Conservation (phyloP, 768 basidiomycete species). For the Mycena galericulata region DNA sequence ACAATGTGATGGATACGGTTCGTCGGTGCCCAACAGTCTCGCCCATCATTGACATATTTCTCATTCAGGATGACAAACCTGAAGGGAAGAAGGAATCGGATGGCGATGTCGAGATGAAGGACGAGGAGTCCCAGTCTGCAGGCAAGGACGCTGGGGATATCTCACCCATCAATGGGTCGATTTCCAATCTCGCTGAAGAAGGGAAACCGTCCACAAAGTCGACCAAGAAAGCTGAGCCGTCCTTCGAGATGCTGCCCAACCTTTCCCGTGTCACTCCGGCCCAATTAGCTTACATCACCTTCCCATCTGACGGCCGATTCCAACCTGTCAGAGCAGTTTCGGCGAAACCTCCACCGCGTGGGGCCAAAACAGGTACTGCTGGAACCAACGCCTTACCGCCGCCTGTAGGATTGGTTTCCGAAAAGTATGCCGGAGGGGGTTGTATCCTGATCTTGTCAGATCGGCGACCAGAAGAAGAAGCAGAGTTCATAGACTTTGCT, state of each 20-base stretch:
- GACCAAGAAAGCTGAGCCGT: slow-evolving; percentile 79
- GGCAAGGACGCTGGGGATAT: slow-evolving; percentile 64
- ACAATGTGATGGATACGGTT: slow-evolving; percentile 86
- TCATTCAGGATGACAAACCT: slow-evolving; percentile 63
- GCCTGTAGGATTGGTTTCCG: slow-evolving; percentile 54
- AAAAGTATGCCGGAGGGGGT: slow-evolving; percentile 82
- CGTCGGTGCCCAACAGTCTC: slow-evolving; percentile 41
- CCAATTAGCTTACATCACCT: slow-evolving; percentile 87
- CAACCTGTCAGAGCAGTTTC: slow-evolving; percentile 90
- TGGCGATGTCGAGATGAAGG: slow-evolving; percentile 85
- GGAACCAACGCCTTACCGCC: slow-evolving; percentile 44
- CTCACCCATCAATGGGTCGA: slow-evolving; percentile 66
- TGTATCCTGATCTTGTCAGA: slow-evolving; percentile 91
- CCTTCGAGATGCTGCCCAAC: slow-evolving; percentile 82
- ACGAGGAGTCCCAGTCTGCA: slow-evolving; percentile 59
- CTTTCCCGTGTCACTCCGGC: slow-evolving; percentile 93
- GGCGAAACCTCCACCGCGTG: slow-evolving; percentile 52
- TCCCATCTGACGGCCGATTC: slow-evolving; percentile 84
- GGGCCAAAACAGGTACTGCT: slow-evolving; percentile 45
- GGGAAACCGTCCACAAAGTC: slow-evolving; percentile 53
- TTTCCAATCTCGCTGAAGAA: slow-evolving; percentile 61
- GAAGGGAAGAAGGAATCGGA: slow-evolving; percentile 66
- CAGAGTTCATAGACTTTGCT: slow-evolving; percentile 78
- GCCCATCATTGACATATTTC: background rate
- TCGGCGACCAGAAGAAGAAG: slow-evolving; percentile 73